Evolutionary conservation across 306 rosid species (phyloP).

Genomic region (Fragaria vesca): DNA sequence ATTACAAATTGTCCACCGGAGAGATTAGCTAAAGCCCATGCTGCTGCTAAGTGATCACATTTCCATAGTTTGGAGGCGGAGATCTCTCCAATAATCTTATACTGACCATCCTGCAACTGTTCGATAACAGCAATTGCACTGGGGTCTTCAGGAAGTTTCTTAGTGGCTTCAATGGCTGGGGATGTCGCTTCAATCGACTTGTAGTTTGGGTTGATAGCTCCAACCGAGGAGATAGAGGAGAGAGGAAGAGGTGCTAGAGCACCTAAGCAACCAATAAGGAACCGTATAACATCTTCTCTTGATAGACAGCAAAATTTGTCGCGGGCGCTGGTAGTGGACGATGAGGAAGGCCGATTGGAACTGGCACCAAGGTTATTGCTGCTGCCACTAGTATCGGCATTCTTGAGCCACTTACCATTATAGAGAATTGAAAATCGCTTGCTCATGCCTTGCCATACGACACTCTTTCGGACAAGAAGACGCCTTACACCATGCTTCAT

Average conservation of each 20-base stretch:
- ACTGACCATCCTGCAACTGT: constrained; percentile 38
- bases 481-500: constrained; percentile 96
- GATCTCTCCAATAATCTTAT: constrained; percentile 86
- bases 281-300: constrained; percentile 95
- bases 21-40: constrained; percentile 91
- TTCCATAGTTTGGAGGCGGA: constrained; percentile 92
- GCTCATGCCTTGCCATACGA: constrained; percentile 95
- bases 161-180: constrained; percentile 62
- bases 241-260: constrained; percentile 97
- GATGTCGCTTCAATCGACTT: constrained; percentile 58
- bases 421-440: constrained; percentile 89
- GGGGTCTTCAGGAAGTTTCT: constrained; percentile 68
- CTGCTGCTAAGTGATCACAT: constrained; percentile 83
- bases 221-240: constrained; percentile 72
- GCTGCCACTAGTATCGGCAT: constrained; percentile 54
- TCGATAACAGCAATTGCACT: constrained; percentile 81
- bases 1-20: constrained; percentile 93
- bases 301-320: constrained; percentile 89
- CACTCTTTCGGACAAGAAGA: constrained; percentile 82
- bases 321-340: constrained; percentile 36
- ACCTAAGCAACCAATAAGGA: constrained; percentile 92
- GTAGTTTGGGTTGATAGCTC: constrained; percentile 72
- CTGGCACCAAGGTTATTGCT: constrained; percentile 48
- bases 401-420: constrained; percentile 91
- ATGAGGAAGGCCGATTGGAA: constrained; percentile 52